Percentiles rank a stretch among this genome's conserved stretches.
Conservation (phyloP, 495 filamentous ascomycete genomes). For the Hyaloscypha bicolor region DNA sequence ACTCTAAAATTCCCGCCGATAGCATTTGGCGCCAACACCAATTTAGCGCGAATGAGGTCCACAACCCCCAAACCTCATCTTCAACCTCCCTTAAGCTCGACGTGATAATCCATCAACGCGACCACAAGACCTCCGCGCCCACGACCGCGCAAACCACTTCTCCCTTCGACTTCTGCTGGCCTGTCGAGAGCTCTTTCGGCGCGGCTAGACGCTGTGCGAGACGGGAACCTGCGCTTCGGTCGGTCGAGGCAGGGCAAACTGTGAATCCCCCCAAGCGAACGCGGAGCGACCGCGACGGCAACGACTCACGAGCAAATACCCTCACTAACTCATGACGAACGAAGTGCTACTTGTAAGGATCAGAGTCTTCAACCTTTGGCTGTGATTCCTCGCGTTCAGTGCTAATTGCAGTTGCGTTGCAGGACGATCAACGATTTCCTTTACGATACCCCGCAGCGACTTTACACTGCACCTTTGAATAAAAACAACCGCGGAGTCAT, state of each 20-base stretch:
- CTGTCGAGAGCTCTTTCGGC: slow-evolving; percentile 4
- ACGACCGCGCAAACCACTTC: neutral
- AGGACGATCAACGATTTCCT: slow-evolving; percentile 32
- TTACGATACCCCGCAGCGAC: slow-evolving; percentile 32
- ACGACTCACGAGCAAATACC: neutral
- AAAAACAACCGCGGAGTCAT: slow-evolving; percentile 4
- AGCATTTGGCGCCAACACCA: neutral
- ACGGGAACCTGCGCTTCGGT: slow-evolving; percentile 1
- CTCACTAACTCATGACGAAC: neutral
- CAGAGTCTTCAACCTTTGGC: neutral
- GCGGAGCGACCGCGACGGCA: neutral
- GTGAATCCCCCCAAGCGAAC: slow-evolving; percentile 8
- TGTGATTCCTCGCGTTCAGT: neutral
- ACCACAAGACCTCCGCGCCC: neutral
- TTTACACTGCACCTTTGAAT: slow-evolving; percentile 8
- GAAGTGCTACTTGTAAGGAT: slow-evolving; percentile 14
- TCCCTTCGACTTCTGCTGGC: slow-evolving; percentile 2
- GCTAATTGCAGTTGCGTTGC: slow-evolving; percentile 6
- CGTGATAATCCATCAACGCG: neutral
- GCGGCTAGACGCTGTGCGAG: slow-evolving; percentile 23
- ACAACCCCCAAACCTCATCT: slow-evolving; percentile 3
- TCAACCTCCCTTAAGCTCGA: slow-evolving; percentile 1
- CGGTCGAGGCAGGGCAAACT: slow-evolving; percentile 19
- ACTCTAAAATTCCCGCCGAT: neutral
- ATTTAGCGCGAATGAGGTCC: slow-evolving; percentile 2